A percentile compares a stretch with the other conserved stretches of the same genome.
Evolutionary conservation across 208 protist genomes (phyloP).

Genomic region (Wallacemonas rigidus): DNA sequence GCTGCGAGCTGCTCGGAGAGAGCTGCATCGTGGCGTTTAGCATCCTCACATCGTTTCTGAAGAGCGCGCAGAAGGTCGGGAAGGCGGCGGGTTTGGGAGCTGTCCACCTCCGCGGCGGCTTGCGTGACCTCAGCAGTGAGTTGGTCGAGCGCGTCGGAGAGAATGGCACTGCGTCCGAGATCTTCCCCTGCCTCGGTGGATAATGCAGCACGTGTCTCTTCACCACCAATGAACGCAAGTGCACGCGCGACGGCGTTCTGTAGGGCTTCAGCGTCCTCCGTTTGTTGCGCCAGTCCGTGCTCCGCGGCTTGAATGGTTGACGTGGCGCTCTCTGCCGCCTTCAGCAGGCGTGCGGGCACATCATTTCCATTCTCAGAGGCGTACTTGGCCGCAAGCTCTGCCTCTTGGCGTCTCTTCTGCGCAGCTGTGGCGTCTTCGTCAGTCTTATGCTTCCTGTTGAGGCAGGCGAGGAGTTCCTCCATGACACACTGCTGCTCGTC

Average conservation of each 20-base stretch:
- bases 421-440: neutral
- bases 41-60: neutral
- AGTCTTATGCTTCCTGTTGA: neutral
- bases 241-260: constrained; percentile 7
- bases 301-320: neutral
- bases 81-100: neutral
- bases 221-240: neutral
- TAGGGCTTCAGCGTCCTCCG: neutral
- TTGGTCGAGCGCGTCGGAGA: neutral
- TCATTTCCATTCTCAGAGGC: neutral
- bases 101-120: neutral
- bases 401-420: neutral
- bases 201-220: neutral
- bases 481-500: constrained; percentile 17
- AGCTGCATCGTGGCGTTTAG: neutral
- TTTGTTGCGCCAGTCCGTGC: neutral
- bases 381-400: constrained; percentile 5
- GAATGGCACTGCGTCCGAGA: neutral
- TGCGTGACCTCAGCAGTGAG: neutral
- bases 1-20: constrained; percentile 8
- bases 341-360: neutral
- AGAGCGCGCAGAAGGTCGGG: neutral
- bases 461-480: constrained; percentile 3
- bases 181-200: neutral
- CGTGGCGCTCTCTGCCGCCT: neutral